Evolutionary conservation across 345 rosid genomes (phyloP).

Genomic region (Erodium maritimum): DNA sequence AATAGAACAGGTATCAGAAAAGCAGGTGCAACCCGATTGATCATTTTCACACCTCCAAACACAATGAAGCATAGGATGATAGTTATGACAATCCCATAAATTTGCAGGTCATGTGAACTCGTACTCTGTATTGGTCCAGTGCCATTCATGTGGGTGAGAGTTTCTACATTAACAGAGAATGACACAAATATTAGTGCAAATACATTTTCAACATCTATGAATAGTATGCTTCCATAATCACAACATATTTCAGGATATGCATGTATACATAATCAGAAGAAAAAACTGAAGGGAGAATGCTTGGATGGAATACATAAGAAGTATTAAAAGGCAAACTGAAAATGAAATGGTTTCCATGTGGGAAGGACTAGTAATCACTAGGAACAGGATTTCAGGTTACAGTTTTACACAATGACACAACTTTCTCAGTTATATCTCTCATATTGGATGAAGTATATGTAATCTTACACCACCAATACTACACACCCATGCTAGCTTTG

Average conservation of each 20-base stretch:
- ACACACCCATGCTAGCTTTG: background rate
- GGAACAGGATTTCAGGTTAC: background rate
- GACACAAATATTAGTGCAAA: background rate
- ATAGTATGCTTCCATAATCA: background rate
- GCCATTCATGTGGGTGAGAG: slow-evolving; percentile 64
- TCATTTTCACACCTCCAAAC: slow-evolving; percentile 98
- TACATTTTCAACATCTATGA: background rate
- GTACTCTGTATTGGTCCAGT: slow-evolving; percentile 48
- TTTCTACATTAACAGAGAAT: slow-evolving; percentile 35
- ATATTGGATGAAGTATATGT: background rate
- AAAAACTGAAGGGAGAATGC: no score
- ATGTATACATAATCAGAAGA: background rate
- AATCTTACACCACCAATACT: background rate
- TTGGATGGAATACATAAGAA: no score
- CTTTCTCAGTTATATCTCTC: background rate
- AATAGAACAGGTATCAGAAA: slow-evolving; percentile 86
- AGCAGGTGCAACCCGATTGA: slow-evolving; percentile 98
- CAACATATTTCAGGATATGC: background rate
- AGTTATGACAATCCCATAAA: slow-evolving; percentile 91
- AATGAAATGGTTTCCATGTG: background rate
- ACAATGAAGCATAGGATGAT: slow-evolving; percentile 87
- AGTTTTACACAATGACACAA: background rate
- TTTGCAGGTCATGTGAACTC: slow-evolving; percentile 85
- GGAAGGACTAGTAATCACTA: background rate
- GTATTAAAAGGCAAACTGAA: slow-evolving; percentile 4